Percentiles rank a stretch among this genome's conserved stretches.
These are phyloP conservation scores for Fusarium sarcochroum DNA, from an alignment of 2,329 filamentous ascomycete species.

Conservation along the genomic window DNA sequence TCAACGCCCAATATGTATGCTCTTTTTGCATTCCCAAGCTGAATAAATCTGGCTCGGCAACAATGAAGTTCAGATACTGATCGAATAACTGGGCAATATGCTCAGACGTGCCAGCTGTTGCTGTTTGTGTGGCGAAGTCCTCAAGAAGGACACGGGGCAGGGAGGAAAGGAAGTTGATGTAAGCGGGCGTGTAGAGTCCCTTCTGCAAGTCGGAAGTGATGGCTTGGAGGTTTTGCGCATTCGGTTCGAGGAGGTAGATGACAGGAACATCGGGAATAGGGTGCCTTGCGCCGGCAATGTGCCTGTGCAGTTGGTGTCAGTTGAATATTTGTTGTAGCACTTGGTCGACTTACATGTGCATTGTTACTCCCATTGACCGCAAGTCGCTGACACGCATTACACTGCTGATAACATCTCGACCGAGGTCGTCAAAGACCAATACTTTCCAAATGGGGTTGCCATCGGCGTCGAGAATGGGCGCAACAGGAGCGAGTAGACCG, in stretches of 20 bases:
- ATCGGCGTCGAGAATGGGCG: conserved; percentile 86
- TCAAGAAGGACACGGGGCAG: conserved; percentile 91
- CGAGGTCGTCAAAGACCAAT: conserved; percentile 91
- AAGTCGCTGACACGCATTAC: conserved; percentile 95
- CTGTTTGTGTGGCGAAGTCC: conserved; percentile 93
- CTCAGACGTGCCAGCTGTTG: conserved; percentile 86
- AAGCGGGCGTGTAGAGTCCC: conserved; percentile 91
- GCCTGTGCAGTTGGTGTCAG: conserved; percentile 65
- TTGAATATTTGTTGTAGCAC: not conserved
- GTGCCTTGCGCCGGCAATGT: conserved; percentile 84
- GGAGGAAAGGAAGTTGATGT: conserved; percentile 97
- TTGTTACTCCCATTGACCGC: conserved; percentile 93
- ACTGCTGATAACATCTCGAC: conserved; percentile 96
- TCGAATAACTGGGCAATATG: conserved; percentile 94
- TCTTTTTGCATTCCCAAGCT: conserved; percentile 92
- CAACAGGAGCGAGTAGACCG: conserved; percentile 75
- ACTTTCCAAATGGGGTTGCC: conserved; percentile 98
- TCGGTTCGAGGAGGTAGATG: conserved; percentile 96
- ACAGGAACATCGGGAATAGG: conserved; percentile 97
- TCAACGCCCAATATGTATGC: conserved; percentile 94
- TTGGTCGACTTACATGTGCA: conserved; percentile 79
- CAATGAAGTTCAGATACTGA: conserved; percentile 97
- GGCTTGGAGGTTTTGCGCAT: conserved; percentile 80
- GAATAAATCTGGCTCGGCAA: conserved; percentile 95
- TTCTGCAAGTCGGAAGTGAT: conserved; percentile 90